Evolutionary conservation across 176 grass and related monocot species (phyloP), one percentile per base, ranked within the genome.

Genomic region (Avena sativa): DNA sequence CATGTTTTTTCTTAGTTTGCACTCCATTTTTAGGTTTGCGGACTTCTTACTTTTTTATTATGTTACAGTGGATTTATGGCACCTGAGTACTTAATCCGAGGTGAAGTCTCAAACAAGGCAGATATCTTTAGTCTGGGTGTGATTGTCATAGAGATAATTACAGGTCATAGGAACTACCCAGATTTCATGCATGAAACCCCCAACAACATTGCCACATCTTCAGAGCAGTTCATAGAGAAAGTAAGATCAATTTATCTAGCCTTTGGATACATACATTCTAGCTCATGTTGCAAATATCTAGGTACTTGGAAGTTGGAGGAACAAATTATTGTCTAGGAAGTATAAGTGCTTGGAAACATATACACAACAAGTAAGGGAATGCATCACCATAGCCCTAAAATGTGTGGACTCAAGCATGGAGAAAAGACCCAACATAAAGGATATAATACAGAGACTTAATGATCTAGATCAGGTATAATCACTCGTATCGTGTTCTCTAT

Each of bases 301-400:
- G 79, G 79, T 66, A 28, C 23, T 68, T 11, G 26, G 0, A 52
- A 81, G 47, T 68, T 81, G 79, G 62, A 68, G 62, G 25, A 17
- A n/a, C 0, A 50, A 19, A 34, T 68, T 81, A 0, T 0, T 8
- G 52, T 52, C 16, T 28, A 0, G 10, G 0, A 68, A 68, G 16
- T 68, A 81, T 51, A 67, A 17, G 12, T 8, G 23, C 13, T 5
- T 20, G 2, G 46, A 81, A 11, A 19, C 50, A 67, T 47, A 67
- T 67, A 81, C 0, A 23, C 4, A 7, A 12, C 63, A n/a, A 67
- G 25, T 81, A 11, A 11, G 67, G 34, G 15, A 20, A n/a, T 67
- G 79, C 21, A 34, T 81, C 23, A 0, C 0, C 4, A 34, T 66
- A 51, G 79, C 61, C 7, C 16, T 81, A 13, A 0, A 51, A n/a